Base-by-base conservation (phyloP, 768 basidiomycete species). In the Boletus bicolor region DNA sequence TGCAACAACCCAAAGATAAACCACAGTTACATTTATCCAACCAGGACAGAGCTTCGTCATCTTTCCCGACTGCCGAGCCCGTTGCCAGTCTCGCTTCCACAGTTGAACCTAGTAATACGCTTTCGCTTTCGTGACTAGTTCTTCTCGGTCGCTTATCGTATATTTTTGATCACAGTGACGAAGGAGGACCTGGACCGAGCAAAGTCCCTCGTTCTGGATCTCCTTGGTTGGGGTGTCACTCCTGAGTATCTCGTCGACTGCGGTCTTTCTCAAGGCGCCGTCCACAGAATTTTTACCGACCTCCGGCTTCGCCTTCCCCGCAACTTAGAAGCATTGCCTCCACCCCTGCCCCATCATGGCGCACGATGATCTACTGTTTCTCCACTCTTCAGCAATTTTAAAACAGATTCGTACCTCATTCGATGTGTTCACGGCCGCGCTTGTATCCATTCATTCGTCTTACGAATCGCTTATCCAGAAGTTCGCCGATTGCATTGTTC, bases 171-270 rank as follows among this genome's bases (percentile, higher is more conserved):
- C 14, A 2, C 49, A 81, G 79, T 80, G 64, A 72, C 77, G 12
- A 64, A 64, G 42, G 71, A 73, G 38, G 74, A 80, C 19, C 68
- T 79, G 45, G 72, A 77, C 30, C 68, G 64, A 17, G 78, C 79
- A 44, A 80, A 80, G 57, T 65, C 66, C 15, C 67, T 80, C 34
- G 76, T 83, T n/a, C 73, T 82, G 30, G 81, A 82, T 62, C 71
- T 83, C n/a, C 70, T 82, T 7, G 79, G 82, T 12, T 81, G 80
- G 79, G 79, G 79, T 24, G 79, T 82, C 26, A 63, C 71, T 6
- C 76, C 79, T 1, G 78, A 81, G 65, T 78, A 80, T 60, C 72
- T 81, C 7, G 62, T 81, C 44, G 72, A 75, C 15, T 72, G 62
- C 19, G 79, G 79, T 6, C 68, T 83, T 32, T 78, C 79, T 26